Evolutionary conservation across 768 basidiomycete species (phyloP).

Genomic region (Royoungia palumana): DNA sequence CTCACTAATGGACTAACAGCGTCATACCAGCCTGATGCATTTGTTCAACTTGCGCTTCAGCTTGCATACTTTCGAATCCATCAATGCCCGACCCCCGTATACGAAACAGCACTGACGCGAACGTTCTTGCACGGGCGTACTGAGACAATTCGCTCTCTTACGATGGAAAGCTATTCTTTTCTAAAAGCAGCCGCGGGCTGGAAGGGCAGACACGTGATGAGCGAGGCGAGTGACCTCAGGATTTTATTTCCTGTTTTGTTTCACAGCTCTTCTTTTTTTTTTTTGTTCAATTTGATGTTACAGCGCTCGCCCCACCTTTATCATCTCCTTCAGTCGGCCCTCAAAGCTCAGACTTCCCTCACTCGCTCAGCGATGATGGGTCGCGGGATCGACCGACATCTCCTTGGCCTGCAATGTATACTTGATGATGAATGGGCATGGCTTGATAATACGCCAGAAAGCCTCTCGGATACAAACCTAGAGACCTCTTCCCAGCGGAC

Average conservation of each 20-base stretch:
- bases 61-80: constrained; percentile 85
- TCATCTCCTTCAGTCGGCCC: constrained; percentile 59
- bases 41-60: constrained; percentile 88
- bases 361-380: constrained; percentile 79
- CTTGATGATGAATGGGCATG: constrained; percentile 38
- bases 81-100: constrained; percentile 78
- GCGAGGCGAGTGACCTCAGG: constrained; percentile 11
- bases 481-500: constrained; percentile 8
- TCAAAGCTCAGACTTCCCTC: constrained; percentile 64
- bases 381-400: constrained; percentile 84
- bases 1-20: constrained; percentile 31
- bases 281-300: constrained; percentile 2
- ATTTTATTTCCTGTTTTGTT: not conserved
- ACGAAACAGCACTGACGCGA: constrained; percentile 89
- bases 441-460: constrained; percentile 17
- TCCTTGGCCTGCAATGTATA: constrained; percentile 77
- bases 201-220: constrained; percentile 7
- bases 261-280: too few species aligned
- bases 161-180: constrained; percentile 69
- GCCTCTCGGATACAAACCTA: not conserved
- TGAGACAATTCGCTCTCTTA: constrained; percentile 80
- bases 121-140: constrained; percentile 86
- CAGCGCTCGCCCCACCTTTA: constrained; percentile 32
- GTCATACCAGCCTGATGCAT: constrained; percentile 71
- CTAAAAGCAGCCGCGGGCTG: constrained; percentile 16